phyloP scores from a whole-genome alignment of 2,329 filamentous ascomycete genomes.

The Paecilomyces variotii region DNA sequence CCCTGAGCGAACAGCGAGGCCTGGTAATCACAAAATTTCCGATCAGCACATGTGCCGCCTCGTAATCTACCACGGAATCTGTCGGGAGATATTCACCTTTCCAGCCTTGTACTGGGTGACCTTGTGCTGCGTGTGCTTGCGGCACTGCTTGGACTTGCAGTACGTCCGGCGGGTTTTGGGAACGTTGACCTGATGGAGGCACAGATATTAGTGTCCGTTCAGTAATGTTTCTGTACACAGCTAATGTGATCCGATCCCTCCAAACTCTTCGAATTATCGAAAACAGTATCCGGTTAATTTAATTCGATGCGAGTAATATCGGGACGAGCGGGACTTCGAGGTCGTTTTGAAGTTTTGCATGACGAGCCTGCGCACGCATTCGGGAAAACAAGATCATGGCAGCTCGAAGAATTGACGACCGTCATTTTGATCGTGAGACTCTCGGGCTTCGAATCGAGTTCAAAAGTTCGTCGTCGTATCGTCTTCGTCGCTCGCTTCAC shows the following conservation, averaged over 20 bases:
- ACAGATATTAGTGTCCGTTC: constrained; percentile 18
- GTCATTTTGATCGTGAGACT: not conserved
- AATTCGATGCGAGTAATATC: not conserved
- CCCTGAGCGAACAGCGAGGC: constrained; percentile 94
- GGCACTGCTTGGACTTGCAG: constrained; percentile 94
- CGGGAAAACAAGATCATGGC: not conserved
- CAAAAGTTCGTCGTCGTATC: not conserved
- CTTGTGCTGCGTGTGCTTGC: constrained; percentile 87
- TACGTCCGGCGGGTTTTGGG: constrained; percentile 96
- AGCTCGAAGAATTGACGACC: not conserved
- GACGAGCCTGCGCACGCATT: not conserved
- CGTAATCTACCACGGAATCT: constrained; percentile 11
- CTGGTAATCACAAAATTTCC: constrained; percentile 31
- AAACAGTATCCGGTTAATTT: not conserved
- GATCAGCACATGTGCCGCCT: constrained; percentile 16
- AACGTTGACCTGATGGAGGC: constrained; percentile 72
- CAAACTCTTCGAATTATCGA: not conserved
- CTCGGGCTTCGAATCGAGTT: not conserved
- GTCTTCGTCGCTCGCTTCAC: not conserved
- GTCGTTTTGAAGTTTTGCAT: not conserved
- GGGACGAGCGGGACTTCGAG: not conserved
- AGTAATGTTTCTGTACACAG: constrained; percentile 3
- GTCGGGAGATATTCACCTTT: constrained; percentile 53
- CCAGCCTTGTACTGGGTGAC: constrained; percentile 96
- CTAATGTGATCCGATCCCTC: constrained; percentile 9